These are phyloP conservation scores for Chrysoporthe cubensis DNA, from an alignment of 2,329 filamentous ascomycete genomes.

Conservation along the genomic window DNA sequence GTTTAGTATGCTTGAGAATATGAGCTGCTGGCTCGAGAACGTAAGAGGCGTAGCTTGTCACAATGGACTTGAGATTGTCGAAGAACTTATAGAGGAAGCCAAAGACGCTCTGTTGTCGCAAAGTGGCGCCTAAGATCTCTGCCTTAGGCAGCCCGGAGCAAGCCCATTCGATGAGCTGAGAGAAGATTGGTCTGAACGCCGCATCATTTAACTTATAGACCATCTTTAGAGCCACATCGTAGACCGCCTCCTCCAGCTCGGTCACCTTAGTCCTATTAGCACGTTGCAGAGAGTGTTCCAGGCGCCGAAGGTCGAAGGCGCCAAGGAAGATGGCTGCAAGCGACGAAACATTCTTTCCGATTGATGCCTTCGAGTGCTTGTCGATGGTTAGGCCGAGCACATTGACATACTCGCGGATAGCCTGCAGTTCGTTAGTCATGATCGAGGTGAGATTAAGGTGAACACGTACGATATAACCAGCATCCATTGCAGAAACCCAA, in stretches of 20 bases:
- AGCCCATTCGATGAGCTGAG: slow-evolving; percentile 83
- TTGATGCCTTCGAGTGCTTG: slow-evolving; percentile 74
- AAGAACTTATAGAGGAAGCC: slow-evolving; percentile 82
- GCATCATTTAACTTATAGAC: slow-evolving; percentile 96
- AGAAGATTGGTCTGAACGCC: slow-evolving; percentile 89
- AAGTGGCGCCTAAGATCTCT: slow-evolving; percentile 59
- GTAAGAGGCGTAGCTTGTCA: slow-evolving; percentile 89
- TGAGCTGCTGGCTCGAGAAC: slow-evolving; percentile 75
- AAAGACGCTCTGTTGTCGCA: slow-evolving; percentile 77
- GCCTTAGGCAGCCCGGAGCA: slow-evolving; percentile 63
- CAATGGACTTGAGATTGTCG: slow-evolving; percentile 85
- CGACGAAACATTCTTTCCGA: slow-evolving; percentile 73
- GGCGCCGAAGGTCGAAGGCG: slow-evolving; percentile 67
- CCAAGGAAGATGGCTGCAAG: slow-evolving; percentile 69
- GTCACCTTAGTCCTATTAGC: slow-evolving; percentile 44
- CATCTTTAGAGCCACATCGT: slow-evolving; percentile 81
- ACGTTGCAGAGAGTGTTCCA: slow-evolving; percentile 52
- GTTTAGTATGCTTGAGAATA: slow-evolving; percentile 56
- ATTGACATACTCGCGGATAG: slow-evolving; percentile 69
- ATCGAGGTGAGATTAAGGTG: neutral
- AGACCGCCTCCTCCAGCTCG: slow-evolving; percentile 66
- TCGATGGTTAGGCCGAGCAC: slow-evolving; percentile 74
- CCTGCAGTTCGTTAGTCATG: slow-evolving; percentile 50
- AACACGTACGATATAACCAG: slow-evolving; percentile 64
- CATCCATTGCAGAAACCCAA: slow-evolving; percentile 66